Base-by-base conservation (phyloP, 2,329 filamentous ascomycete species). In the Talaromyces sp. region DNA sequence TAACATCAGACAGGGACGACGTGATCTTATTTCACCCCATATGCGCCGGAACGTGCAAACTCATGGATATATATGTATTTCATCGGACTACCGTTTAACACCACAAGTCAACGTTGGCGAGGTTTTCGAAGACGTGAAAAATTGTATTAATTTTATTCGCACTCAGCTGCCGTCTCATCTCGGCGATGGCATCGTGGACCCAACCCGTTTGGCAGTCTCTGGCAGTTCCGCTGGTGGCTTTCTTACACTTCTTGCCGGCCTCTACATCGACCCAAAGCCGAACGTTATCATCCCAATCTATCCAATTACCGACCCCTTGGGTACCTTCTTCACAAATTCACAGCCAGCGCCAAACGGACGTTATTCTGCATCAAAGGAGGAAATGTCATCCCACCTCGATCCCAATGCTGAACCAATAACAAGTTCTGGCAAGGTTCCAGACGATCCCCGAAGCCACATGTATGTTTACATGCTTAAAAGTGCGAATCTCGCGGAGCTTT, bases 241-340 rank as follows among this genome's bases (percentile, higher is more conserved):
- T 51, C 59, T 61, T 27, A 47, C 59, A 17, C 59, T 61, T 36
- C 59, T 61, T 10, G 59, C 59, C 5, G 59, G 59, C 11, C 43
- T 61, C 29, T 61, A 61, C 43, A 38, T 61, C 29, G 29, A 61
- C 13, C 59, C 59, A 31, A 61, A 61, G 27, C 59, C 43, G 40
- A n/a, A 61, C 5, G 45, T 61, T 36, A 61, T 61, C 43, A 61
- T 61, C 25, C 59, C 45, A 19, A 61, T 61, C 40, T 61, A 61
- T 10, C 43, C 59, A 38, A 61, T 61, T 38, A 61, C 59, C 27
- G 59, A 53, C 34, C 59, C 45, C n/a, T n/a, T 51, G 7, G 45
- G 59, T 38, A 38, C 31, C n/a, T 61, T 61, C 45, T 51, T 61
- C 59, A 61, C 59, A 51, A 61, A 40, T 25, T 38, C 43, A 22